Base-by-base conservation (phyloP, 2,329 filamentous ascomycete genomes). In the Myrmaecium sp. region DNA sequence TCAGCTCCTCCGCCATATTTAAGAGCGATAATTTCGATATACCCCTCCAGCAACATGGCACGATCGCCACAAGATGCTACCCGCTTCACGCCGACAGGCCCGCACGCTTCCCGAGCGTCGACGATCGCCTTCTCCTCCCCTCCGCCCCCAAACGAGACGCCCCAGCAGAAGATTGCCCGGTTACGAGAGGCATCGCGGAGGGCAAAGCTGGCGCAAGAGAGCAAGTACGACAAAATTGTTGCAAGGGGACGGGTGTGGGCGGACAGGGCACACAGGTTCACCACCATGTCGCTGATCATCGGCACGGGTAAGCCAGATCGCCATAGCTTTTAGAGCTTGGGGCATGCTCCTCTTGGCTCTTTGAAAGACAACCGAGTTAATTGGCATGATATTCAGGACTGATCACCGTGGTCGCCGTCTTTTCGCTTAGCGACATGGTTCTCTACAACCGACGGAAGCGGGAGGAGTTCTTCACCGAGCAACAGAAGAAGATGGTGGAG, bases 61-160 rank as follows among this genome's bases (percentile, higher is more conserved):
- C 74, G 76, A 47, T 79, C 70, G 55, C 73, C 78, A 48, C 69
- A 69, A 41, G 79, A 84, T 50, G 79, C 80, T 38, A 89, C 80
- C 42, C 74, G 78, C 46, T 89, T 79, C 53, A 79, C 74, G 10
- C 58, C 71, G 14, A 76, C 70, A 11, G 69, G 64, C 33, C 72
- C 72, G 18, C 77, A 82, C 54, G 78, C 76, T 40, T 69, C 70
- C 38, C 78, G 77, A 47, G 43, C 48, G 20, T 51, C 55, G 17
- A 49, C 46, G 20, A 34, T 40, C 26, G 31, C 31, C 28, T 51
- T 58, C 33, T 42, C 47, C 12, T 43, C 50, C 24, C 46, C 53
- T 23, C 51, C 56, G 28, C 54, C 54, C 16, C 45, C 51, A 30
- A 51, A 54, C 38, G 62, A 66, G 41, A 64, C 60, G 4, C 56